Evolutionary conservation across 805 yeast genomes (phyloP).

Genomic region (Teunomyces aglyptinius): DNA sequence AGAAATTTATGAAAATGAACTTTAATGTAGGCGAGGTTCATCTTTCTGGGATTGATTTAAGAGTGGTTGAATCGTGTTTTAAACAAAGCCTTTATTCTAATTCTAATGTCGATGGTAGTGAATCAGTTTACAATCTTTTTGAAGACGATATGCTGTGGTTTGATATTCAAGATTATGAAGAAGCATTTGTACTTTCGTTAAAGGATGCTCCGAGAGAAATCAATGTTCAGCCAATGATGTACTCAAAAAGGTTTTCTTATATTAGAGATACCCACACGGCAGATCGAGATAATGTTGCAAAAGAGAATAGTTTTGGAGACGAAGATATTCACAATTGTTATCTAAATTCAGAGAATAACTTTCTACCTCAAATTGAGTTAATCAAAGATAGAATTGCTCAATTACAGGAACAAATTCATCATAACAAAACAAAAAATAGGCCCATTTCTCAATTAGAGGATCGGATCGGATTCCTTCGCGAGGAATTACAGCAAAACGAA

Average conservation of each 20-base stretch:
- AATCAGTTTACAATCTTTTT: conserved; percentile 32
- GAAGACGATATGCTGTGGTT: conserved; percentile 62
- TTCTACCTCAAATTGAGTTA: conserved; percentile 26
- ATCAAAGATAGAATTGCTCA: conserved; percentile 25
- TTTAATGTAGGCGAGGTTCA: conserved; percentile 67
- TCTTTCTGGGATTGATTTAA: conserved; percentile 54
- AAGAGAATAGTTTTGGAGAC: conserved; percentile 18
- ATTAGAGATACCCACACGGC: conserved; percentile 50
- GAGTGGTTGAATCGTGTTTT: conserved; percentile 53
- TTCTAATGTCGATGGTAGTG: conserved; percentile 2
- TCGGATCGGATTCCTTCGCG: conserved; percentile 20
- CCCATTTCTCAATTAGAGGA: conserved; percentile 10
- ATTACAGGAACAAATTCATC: conserved; percentile 17
- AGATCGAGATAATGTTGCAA: conserved; percentile 9
- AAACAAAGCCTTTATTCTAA: conserved; percentile 25
- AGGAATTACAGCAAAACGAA: conserved; percentile 5
- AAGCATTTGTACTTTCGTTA: conserved; percentile 46
- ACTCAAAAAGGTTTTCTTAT: conserved; percentile 69
- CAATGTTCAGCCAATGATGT: conserved; percentile 58
- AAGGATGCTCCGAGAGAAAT: conserved; percentile 40
- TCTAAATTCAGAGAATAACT: conserved; percentile 24
- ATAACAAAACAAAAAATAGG: conserved; percentile 8
- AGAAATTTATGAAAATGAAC: conserved; percentile 52
- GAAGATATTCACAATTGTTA: conserved; percentile 32
- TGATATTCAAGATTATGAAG: conserved; percentile 61